phyloP scores from a whole-genome alignment of 164 flowering plant species.

The Umbilicus rupestris region DNA sequence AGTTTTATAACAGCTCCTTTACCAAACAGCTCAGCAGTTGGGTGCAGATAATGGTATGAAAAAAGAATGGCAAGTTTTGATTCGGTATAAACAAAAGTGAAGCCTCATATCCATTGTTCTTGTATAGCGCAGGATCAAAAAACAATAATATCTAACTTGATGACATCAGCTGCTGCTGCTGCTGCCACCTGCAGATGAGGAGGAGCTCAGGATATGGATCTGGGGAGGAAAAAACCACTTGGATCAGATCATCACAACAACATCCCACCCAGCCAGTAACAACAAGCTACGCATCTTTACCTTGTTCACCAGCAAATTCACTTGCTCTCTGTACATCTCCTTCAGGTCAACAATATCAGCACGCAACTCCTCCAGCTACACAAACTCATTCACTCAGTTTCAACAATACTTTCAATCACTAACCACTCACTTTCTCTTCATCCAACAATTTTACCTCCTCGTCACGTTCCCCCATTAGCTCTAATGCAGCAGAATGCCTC shows the following conservation, averaged over 20 bases:
- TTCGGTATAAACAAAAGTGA: too few relatives aligned
- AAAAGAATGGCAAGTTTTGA: too few relatives aligned
- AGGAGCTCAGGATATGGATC: slow-evolving; percentile 3
- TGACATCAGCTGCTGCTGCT: too few relatives aligned
- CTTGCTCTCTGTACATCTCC: slow-evolving; percentile 99
- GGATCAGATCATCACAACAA: not conserved
- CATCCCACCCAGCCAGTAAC: too few relatives aligned
- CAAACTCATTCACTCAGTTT: slow-evolving; percentile 1
- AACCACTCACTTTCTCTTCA: not conserved
- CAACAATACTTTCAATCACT: not conserved
- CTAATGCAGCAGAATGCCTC: slow-evolving; percentile 91
- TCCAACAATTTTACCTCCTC: slow-evolving; percentile 64
- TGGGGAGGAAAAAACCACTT: not conserved
- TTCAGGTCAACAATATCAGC: slow-evolving; percentile 88
- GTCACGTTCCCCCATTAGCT: slow-evolving; percentile 99
- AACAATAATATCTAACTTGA: too few relatives aligned
- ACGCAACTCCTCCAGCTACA: slow-evolving; percentile 93
- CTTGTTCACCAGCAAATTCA: slow-evolving; percentile 89
- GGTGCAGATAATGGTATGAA: too few relatives aligned
- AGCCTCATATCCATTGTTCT: too few relatives aligned
- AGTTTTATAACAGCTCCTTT: too few relatives aligned
- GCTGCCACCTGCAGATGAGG: not conserved
- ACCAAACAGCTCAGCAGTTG: too few relatives aligned
- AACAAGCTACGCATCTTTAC: slow-evolving; percentile 20
- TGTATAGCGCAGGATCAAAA: too few relatives aligned